These are phyloP conservation scores for Taphrina pruni DNA, from an alignment of 1,139 yeast genomes.

Conservation along the genomic window DNA sequence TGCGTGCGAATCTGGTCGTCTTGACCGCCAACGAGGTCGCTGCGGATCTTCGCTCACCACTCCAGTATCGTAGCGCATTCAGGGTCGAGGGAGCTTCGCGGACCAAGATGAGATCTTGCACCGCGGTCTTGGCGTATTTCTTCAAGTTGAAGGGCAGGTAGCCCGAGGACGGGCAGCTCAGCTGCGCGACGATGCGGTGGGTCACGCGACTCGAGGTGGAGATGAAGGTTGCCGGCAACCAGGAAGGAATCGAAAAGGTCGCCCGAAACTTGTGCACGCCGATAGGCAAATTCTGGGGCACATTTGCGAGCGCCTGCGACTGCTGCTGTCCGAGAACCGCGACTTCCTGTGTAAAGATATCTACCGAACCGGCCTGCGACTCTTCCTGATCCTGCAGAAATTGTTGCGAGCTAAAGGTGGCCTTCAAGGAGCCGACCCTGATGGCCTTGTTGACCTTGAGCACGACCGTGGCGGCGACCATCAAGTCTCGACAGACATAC, in stretches of 20 bases:
- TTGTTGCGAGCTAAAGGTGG: slow-evolving; percentile 18
- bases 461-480: slow-evolving; percentile 8
- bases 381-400: slow-evolving; percentile 24
- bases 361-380: slow-evolving; percentile 19
- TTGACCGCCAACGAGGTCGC: slow-evolving; percentile 34
- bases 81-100: slow-evolving; percentile 27
- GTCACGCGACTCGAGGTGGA: slow-evolving; percentile 18
- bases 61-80: slow-evolving; percentile 34
- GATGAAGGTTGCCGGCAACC: slow-evolving; percentile 29
- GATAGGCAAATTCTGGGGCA: neutral
- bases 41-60: slow-evolving; percentile 33
- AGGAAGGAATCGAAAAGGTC: slow-evolving; percentile 26
- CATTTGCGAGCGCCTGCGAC: neutral
- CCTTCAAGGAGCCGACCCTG: slow-evolving; percentile 13
- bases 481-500: neutral
- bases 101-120: slow-evolving; percentile 14
- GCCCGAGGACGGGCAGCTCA: slow-evolving; percentile 1
- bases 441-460: slow-evolving; percentile 11
- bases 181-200: slow-evolving; percentile 25
- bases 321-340: neutral
- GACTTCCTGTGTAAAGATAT: slow-evolving; percentile 12
- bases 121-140: neutral
- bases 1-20: slow-evolving; percentile 29
- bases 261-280: slow-evolving; percentile 29
- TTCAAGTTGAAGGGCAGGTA: slow-evolving; percentile 16